Base-by-base conservation (phyloP, 148 eudicot genomes). In the Chenopodium berlandieri region DNA sequence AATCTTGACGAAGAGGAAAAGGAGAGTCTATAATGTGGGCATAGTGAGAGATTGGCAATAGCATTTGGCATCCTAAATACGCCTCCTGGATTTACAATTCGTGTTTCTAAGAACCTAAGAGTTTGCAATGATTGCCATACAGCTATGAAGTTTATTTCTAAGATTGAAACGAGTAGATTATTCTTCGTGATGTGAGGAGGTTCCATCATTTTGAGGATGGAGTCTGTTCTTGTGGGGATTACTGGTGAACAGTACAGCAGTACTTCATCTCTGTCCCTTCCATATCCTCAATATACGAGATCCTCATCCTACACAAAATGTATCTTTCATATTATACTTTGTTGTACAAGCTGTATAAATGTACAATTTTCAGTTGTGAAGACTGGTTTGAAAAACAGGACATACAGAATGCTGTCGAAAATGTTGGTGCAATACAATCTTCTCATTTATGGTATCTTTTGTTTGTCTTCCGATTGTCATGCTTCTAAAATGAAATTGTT, bases 151-250 rank as follows among this genome's bases (percentile, higher is more conserved):
- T 87, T 83, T 30, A 91, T 88, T 48, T 88, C 92, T 44, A 87
- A 75, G 85, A 86, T 90, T 34, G 90, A 82, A 62, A 83, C 69
- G 70, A 84, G 93, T 91, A 90, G 71, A 90, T 90, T 60, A 86
- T 90, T 78, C 83, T 90, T 40, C 76, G 92, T 27, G 91, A 88
- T 82, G 90, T 88, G 32, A 87, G 84, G 84, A 87, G 92, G 84
- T 90, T 90, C 80, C 92, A 90, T 86, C 90, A 90, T 86, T 88
- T 90, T 67, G 88, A 81, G 86, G 87, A 88, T 81, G 91, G 91
- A 7, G 71, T 64, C 31, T 90, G 92, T 78, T 90, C 92, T 60
- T 90, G 91, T 76, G 83, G 89, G 47, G 92, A 90, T 44, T 88
- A 90, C 65, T 90, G 90, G 91, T 90, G 87, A 90, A 50, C 27